Conservation (phyloP, 345 rosid genomes). For the Kandelia obovata region DNA sequence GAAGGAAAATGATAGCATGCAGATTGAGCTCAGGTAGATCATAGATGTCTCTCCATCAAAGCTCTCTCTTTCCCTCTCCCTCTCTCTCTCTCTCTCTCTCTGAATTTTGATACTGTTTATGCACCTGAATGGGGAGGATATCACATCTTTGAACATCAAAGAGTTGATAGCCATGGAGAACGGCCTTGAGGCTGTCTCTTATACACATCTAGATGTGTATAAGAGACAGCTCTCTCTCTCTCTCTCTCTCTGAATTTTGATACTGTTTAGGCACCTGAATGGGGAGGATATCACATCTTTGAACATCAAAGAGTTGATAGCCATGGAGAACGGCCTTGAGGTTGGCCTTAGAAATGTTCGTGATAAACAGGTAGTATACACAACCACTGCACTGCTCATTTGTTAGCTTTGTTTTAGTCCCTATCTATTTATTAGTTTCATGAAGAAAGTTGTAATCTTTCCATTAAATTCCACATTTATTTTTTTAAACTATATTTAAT, state of each 20-base stretch:
- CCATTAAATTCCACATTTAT: too few relatives aligned
- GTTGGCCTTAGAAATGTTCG: conserved; percentile 55
- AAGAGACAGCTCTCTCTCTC: too few relatives aligned
- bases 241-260: neutral
- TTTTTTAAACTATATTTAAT: too few relatives aligned
- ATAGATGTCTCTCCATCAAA: too few relatives aligned
- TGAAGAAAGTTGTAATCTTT: too few relatives aligned
- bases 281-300: conserved; percentile 68
- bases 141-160: conserved; percentile 52
- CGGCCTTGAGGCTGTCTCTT: too few relatives aligned
- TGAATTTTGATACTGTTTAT: conserved; percentile 21
- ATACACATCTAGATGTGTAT: too few relatives aligned
- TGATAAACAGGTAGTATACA: conserved; percentile 38
- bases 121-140: conserved; percentile 72
- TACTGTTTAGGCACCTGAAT: conserved; percentile 53
- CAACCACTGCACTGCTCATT: too few relatives aligned
- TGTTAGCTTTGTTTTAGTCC: too few relatives aligned
- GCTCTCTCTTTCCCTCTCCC: neutral
- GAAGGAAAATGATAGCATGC: conserved; percentile 84
- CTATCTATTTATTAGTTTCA: too few relatives aligned
- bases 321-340: conserved; percentile 63
- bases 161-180: conserved; percentile 58
- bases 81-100: neutral
- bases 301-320: conserved; percentile 49
- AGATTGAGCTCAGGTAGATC: conserved; percentile 65